These are phyloP conservation scores for Gracilaria gracilis DNA, from an alignment of 23 red algal genomes.

Conservation along the genomic window DNA sequence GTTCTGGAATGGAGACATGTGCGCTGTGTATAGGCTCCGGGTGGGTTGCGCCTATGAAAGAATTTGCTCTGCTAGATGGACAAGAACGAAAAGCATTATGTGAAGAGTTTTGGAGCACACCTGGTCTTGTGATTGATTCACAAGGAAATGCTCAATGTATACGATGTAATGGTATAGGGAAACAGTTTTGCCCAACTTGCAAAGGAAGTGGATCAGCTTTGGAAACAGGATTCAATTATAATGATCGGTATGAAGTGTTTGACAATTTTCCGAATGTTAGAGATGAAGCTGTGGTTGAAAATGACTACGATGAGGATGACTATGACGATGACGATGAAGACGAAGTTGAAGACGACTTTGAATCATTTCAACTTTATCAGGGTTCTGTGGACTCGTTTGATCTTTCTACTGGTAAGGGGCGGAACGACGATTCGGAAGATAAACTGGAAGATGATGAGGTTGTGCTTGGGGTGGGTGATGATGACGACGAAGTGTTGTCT, in stretches of 20 bases:
- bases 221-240: conserved; percentile 56
- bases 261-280: conserved; percentile 32
- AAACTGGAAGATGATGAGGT: conserved; percentile 23
- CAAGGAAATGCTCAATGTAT: conserved; percentile 57
- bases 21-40: conserved; percentile 41
- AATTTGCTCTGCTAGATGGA: neutral
- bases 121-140: conserved; percentile 47
- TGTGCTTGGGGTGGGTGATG: conserved; percentile 39
- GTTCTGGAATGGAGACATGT: conserved; percentile 56
- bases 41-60: conserved; percentile 42
- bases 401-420: conserved; percentile 24
- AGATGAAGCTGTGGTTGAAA: conserved; percentile 9
- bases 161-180: conserved; percentile 69
- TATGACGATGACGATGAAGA: conserved; percentile 50
- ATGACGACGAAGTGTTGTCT: conserved; percentile 16
- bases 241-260: conserved; percentile 44
- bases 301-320: conserved; percentile 20
- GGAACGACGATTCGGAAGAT: neutral
- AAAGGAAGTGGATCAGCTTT: conserved; percentile 59
- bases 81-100: conserved; percentile 7
- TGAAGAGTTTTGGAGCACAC: conserved; percentile 57
- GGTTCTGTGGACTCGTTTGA: conserved; percentile 49
- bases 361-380: conserved; percentile 40
- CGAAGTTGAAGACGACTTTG: conserved; percentile 45
- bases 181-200: conserved; percentile 61